Evolutionary conservation across 768 basidiomycete genomes (phyloP), one percentile per base, ranked within the genome.

Genomic region (Psilocybe sp.): DNA sequence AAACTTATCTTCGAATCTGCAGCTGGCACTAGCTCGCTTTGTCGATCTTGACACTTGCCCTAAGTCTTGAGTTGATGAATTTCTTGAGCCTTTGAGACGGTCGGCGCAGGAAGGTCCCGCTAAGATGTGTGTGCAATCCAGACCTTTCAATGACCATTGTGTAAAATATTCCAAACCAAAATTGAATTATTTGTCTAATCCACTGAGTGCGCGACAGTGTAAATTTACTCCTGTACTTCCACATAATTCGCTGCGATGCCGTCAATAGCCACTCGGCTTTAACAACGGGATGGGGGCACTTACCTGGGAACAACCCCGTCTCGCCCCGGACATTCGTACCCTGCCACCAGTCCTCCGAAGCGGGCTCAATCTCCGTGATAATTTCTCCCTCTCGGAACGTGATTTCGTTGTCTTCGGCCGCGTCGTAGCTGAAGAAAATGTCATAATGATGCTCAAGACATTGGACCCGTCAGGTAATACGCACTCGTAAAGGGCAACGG

Each of bases 311-410:
- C 60, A 89, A 70, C 16, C 89, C 90, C 43, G 72, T 60, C 35
- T 79, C 69, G 1, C 86, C 86, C 47, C 72, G 62, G 31, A 62
- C 43, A 56, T 80, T 78, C 58, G 69, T 79, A 3, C 91, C 90
- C 54, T 84, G 75, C 91, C 91, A 93, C 92, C 91, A 93, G 57
- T 91, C 91, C n/a, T 92, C 90, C 8, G 82, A 85, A 5, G 81
- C 83, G 46, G 85, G 82, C 60, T 92, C 89, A 46, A 97, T 89
- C 48, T 87, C 75, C 14, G 73, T 76, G 62, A 97, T 89, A 49
- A 73, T 69, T 33, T 94, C 93, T 20, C 90, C 91, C 64, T 92
- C 93, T 28, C 64, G 71, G 79, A 98, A 92, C 3, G 84, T 77
- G 23, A 97, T 69, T 62, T 97, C 94, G 61, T 98, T 97, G 57